A percentile compares a stretch with the other conserved stretches of the same genome.
These are phyloP conservation scores for Malassezia slooffiae DNA, from an alignment of 1,284 basidiomycete species.

Conservation along the genomic window DNA sequence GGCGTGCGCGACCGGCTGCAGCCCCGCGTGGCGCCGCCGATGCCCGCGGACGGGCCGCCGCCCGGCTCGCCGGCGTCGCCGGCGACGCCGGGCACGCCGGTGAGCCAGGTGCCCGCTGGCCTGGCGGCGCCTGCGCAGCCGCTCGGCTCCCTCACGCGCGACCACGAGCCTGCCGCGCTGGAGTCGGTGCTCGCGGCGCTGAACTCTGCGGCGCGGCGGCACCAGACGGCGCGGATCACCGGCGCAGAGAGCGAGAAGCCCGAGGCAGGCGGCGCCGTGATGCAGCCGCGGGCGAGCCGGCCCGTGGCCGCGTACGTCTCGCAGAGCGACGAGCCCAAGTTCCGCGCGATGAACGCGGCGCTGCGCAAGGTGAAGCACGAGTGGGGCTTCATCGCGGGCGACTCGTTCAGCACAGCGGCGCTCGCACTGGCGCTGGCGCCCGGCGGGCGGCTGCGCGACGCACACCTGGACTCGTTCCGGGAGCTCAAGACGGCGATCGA, in stretches of 20 bases:
- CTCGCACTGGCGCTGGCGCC: constrained; percentile 40
- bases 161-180: constrained; percentile 29
- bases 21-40: too few relatives aligned
- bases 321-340: constrained; percentile 23
- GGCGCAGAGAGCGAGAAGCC: constrained; percentile 27
- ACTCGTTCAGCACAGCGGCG: constrained; percentile 39
- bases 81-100: too few relatives aligned
- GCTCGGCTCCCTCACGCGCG: constrained; percentile 34
- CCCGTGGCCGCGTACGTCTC: constrained; percentile 26
- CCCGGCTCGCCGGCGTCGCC: too few relatives aligned
- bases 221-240: constrained; percentile 35
- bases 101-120: background rate
- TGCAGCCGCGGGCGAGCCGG: constrained; percentile 15
- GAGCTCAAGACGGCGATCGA: constrained; percentile 35
- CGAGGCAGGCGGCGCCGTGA: constrained; percentile 27
- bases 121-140: constrained; percentile 1
- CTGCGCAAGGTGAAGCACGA: constrained; percentile 43
- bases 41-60: too few relatives aligned
- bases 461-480: constrained; percentile 29
- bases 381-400: constrained; percentile 39
- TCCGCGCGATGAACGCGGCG: constrained; percentile 37
- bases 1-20: too few relatives aligned
- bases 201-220: constrained; percentile 31
- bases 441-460: constrained; percentile 31
- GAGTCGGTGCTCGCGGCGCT: constrained; percentile 34